phyloP scores from a whole-genome alignment of 768 basidiomycete genomes.

The Mycena pura region DNA sequence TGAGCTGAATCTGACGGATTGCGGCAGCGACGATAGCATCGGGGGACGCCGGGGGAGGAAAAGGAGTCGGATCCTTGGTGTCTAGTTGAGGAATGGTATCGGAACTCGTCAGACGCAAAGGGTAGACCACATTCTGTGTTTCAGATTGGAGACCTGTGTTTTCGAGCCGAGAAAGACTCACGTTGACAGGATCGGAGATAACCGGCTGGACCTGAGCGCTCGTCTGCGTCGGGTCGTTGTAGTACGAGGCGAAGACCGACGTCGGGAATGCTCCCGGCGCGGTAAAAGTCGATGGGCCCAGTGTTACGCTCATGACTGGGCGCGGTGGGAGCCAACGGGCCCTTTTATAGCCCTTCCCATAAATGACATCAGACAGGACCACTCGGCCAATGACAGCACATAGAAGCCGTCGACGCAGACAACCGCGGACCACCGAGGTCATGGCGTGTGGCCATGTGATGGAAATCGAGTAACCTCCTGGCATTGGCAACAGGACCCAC shows the following conservation, averaged over 20 bases:
- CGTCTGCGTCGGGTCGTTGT: constrained; percentile 76
- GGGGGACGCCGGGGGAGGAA: constrained; percentile 63
- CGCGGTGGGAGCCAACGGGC: constrained; percentile 1
- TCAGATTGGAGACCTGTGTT: not conserved
- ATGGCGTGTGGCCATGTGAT: no score
- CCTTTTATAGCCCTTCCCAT: no score
- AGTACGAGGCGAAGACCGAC: constrained; percentile 65
- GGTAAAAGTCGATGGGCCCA: constrained; percentile 53
- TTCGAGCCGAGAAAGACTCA: constrained; percentile 34
- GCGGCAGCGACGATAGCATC: constrained; percentile 55
- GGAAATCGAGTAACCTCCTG: no score
- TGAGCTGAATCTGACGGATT: constrained; percentile 60
- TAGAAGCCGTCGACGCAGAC: no score
- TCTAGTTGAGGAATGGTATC: constrained; percentile 62
- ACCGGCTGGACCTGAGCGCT: constrained; percentile 79
- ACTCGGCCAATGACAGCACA: no score
- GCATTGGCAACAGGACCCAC: no score
- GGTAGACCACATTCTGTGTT: constrained; percentile 62
- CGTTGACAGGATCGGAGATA: constrained; percentile 73
- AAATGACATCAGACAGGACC: no score
- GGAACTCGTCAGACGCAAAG: constrained; percentile 66
- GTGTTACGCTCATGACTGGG: constrained; percentile 10
- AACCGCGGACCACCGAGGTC: no score
- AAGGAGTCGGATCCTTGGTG: constrained; percentile 65
- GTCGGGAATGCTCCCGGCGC: constrained; percentile 71